A percentile compares a stretch with the other conserved stretches of the same genome.
Evolutionary conservation across 2,329 filamentous ascomycete genomes (phyloP).

Genomic region (Phoma sp.): DNA sequence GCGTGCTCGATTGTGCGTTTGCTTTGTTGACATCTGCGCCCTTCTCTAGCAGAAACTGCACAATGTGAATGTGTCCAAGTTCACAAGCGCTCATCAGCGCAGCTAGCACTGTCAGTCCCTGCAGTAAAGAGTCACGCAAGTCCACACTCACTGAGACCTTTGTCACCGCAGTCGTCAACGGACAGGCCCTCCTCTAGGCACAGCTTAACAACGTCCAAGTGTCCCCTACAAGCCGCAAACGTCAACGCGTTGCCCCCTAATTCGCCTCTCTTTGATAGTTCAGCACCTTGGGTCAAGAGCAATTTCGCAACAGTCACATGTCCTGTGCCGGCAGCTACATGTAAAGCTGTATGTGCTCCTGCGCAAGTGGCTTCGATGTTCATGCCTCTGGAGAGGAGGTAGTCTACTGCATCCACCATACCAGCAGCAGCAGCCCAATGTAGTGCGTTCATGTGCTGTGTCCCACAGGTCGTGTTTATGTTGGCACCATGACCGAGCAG

Average conservation of each 20-base stretch:
- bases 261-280: slow-evolving; percentile 17
- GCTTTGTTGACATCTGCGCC: slow-evolving; percentile 26
- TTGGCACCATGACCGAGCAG: neutral
- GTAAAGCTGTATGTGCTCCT: slow-evolving; percentile 27
- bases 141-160: neutral
- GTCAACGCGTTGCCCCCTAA: slow-evolving; percentile 24
- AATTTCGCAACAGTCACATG: slow-evolving; percentile 20
- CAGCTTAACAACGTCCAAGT: slow-evolving; percentile 23
- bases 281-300: slow-evolving; percentile 29
- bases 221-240: slow-evolving; percentile 25
- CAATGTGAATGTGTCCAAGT: slow-evolving; percentile 20
- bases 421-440: slow-evolving; percentile 29
- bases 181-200: slow-evolving; percentile 19
- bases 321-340: slow-evolving; percentile 30
- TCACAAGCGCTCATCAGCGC: slow-evolving; percentile 25
- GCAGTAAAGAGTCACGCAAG: neutral
- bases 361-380: slow-evolving; percentile 24
- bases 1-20: slow-evolving; percentile 19
- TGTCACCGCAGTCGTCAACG: neutral
- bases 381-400: slow-evolving; percentile 23
- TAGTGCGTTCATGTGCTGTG: slow-evolving; percentile 22
- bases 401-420: slow-evolving; percentile 23
- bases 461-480: slow-evolving; percentile 14
- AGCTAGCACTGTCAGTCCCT: slow-evolving; percentile 12
- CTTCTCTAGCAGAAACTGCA: slow-evolving; percentile 25